These are phyloP conservation scores for Phytopythium vexans DNA, from an alignment of 352 stramenopile genomes.

Conservation along the genomic window DNA sequence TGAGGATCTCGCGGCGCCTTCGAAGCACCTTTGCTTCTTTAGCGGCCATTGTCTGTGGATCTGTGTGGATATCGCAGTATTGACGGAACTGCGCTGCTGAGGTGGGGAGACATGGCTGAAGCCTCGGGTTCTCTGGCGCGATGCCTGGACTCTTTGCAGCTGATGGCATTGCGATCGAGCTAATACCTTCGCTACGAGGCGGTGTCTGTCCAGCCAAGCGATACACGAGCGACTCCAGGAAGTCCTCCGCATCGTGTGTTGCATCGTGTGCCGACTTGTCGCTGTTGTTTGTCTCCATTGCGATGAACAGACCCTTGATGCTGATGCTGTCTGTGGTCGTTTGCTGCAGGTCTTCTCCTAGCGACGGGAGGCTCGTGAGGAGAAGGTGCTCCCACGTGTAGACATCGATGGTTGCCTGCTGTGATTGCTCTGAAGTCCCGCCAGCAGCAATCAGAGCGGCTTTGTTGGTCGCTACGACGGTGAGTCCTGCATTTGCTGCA, in stretches of 20 bases:
- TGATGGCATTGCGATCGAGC: not conserved
- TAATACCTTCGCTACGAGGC: too few relatives aligned
- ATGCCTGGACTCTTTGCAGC: not conserved
- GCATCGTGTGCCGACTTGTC: too few relatives aligned
- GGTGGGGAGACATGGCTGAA: conserved; percentile 1
- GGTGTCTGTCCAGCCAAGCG: too few relatives aligned
- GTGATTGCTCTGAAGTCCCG: not conserved
- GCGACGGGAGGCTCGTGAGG: conserved; percentile 22
- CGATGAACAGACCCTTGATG: too few relatives aligned
- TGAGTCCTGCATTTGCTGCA: not conserved
- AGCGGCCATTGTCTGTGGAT: conserved; percentile 1
- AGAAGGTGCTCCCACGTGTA: conserved; percentile 48
- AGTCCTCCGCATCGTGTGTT: too few relatives aligned
- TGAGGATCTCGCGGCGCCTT: conserved; percentile 3
- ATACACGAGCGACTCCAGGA: too few relatives aligned
- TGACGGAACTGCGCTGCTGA: conserved; percentile 1
- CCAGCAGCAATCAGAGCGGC: conserved; percentile 7
- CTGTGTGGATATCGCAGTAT: not conserved
- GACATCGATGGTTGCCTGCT: conserved; percentile 8
- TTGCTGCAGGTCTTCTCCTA: not conserved
- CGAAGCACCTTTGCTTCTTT: not conserved
- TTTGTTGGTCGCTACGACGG: conserved; percentile 2
- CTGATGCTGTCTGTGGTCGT: not conserved
- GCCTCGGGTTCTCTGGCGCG: not conserved
- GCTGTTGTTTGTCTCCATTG: too few relatives aligned